Evolutionary conservation across 202 grass and related monocot genomes (phyloP).

Genomic region (Zoysia matrella): DNA sequence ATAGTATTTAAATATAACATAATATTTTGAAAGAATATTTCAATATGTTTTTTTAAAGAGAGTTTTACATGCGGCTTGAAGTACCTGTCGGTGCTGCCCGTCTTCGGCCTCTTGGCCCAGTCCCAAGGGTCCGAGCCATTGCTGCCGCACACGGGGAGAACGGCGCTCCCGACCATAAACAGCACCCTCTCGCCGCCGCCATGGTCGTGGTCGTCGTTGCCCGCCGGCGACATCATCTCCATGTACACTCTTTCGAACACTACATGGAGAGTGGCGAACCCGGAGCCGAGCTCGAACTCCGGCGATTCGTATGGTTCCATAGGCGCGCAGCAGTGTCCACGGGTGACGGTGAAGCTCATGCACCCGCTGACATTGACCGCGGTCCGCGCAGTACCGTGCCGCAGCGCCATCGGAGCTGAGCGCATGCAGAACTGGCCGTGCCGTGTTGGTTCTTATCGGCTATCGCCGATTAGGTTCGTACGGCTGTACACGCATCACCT

Average conservation of each 20-base stretch:
- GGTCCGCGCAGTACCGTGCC: neutral
- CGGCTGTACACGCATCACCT: neutral
- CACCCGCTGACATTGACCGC: constrained; percentile 59
- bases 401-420: neutral
- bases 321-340: neutral
- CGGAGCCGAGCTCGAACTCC: constrained; percentile 52
- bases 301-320: neutral
- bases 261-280: constrained; percentile 46
- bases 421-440: neutral
- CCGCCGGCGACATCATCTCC: constrained; percentile 1
- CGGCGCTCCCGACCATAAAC: constrained; percentile 60
- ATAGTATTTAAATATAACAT: too few relatives aligned
- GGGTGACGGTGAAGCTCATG: neutral
- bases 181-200: constrained; percentile 46
- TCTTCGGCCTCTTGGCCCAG: constrained; percentile 34
- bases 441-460: too few relatives aligned
- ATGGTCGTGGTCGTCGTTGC: constrained; percentile 3
- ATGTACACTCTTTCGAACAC: constrained; percentile 62
- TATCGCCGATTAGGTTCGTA: neutral
- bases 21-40: too few relatives aligned
- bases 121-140: constrained; percentile 42
- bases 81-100: neutral
- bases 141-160: constrained; percentile 48
- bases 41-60: too few relatives aligned
- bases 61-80: neutral